Conservation (phyloP, 148 eudicot genomes). For the Chenopodium formosanum region DNA sequence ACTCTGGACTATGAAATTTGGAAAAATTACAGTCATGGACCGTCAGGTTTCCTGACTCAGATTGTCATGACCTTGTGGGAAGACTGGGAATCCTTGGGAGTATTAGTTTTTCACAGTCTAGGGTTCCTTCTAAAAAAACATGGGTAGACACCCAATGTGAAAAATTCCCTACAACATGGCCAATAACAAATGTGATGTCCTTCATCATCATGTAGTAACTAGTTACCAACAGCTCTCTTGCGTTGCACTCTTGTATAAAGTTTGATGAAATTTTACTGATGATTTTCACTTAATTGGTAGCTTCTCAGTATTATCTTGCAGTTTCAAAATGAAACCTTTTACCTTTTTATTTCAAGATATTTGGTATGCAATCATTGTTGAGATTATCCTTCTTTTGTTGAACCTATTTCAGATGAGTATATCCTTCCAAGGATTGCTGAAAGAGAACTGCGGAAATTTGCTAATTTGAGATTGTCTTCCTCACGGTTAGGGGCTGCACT, state of each 20-base stretch:
- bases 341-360: neutral
- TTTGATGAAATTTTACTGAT: neutral
- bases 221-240: neutral
- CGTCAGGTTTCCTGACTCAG: neutral
- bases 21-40: neutral
- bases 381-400: conserved; percentile 10
- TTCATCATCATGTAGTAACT: neutral
- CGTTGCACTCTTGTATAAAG: neutral
- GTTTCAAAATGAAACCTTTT: neutral
- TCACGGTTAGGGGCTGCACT: conserved; percentile 53
- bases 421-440: conserved; percentile 95
- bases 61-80: neutral
- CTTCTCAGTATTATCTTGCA: neutral
- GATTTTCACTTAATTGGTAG: no score
- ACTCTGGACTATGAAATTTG: neutral
- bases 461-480: conserved; percentile 65
- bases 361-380: neutral
- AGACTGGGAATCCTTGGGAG: neutral
- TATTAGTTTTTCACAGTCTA: neutral
- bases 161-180: neutral
- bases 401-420: conserved; percentile 63
- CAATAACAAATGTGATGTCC: neutral
- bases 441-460: conserved; percentile 76
- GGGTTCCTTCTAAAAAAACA: neutral
- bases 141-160: no score